A percentile compares a stretch with the other conserved stretches of the same genome.
Evolutionary conservation across 1,139 yeast species (phyloP).

Genomic region (Yamadazyma songkhlaensis): DNA sequence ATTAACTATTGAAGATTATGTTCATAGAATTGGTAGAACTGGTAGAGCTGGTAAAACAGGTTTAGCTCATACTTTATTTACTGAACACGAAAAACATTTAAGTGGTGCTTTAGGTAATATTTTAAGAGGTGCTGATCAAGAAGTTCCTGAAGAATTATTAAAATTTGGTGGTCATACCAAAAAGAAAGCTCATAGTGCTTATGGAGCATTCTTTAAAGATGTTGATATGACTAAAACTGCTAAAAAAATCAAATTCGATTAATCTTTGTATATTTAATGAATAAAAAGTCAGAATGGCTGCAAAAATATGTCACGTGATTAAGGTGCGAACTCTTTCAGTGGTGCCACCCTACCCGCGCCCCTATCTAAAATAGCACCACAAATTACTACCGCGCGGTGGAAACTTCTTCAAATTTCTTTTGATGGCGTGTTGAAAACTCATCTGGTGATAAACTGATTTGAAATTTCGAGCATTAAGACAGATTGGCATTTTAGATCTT

Average conservation of each 20-base stretch:
- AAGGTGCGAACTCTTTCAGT: not conserved
- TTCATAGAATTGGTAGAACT: conserved; percentile 97
- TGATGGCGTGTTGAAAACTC: conserved; percentile 4
- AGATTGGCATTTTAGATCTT: not conserved
- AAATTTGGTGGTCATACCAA: conserved; percentile 98
- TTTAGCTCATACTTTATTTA: conserved; percentile 89
- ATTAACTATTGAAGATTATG: conserved; percentile 95
- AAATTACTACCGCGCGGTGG: too few species aligned
- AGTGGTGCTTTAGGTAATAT: conserved; percentile 95
- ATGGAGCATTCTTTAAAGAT: conserved; percentile 94
- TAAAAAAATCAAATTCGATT: conserved; percentile 83
- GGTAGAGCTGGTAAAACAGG: conserved; percentile 98
- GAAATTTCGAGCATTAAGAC: conserved; percentile 1
- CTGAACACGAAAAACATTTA: conserved; percentile 95
- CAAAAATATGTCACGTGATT: too few species aligned
- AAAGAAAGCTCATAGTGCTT: conserved; percentile 93
- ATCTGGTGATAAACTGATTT: conserved; percentile 2
- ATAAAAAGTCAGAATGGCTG: not conserved
- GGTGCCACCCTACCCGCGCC: too few species aligned
- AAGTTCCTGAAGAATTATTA: conserved; percentile 93
- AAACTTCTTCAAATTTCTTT: conserved; percentile 2
- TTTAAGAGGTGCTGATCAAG: conserved; percentile 89
- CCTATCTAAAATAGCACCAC: too few species aligned
- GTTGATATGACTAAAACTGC: conserved; percentile 87
- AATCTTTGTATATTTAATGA: conserved; percentile 9